phyloP scores from a whole-genome alignment of 345 rosid species.

The Cardiospermum halicacabum region DNA sequence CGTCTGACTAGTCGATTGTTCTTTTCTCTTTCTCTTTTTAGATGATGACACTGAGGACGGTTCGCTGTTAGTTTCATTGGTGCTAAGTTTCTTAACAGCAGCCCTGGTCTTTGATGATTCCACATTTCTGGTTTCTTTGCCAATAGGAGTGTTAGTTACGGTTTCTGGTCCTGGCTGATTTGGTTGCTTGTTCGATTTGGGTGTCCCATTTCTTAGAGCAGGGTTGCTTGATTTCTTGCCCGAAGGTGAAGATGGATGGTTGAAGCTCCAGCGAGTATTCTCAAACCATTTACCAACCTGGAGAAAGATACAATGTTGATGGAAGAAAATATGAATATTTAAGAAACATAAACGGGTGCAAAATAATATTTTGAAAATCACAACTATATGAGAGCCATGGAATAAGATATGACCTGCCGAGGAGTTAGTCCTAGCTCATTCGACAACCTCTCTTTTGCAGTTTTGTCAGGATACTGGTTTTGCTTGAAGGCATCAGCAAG shows the following conservation, averaged over 20 bases:
- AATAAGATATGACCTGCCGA: constrained; percentile 47
- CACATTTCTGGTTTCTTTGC: constrained; percentile 11
- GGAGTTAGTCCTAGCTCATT: constrained; percentile 55
- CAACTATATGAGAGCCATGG: neutral
- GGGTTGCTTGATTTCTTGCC: constrained; percentile 15
- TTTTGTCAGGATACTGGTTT: constrained; percentile 67
- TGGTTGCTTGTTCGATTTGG: constrained; percentile 7
- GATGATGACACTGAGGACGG: neutral
- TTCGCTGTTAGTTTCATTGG: neutral
- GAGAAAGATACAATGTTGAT: neutral
- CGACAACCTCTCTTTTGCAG: constrained; percentile 53
- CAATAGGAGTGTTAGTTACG: neutral
- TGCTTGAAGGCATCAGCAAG: constrained; percentile 48
- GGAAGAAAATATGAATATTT: neutral
- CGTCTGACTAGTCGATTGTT: neutral
- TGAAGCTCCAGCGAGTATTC: constrained; percentile 67
- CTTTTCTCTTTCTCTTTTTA: constrained; percentile 16
- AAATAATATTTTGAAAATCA: neutral
- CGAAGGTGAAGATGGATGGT: constrained; percentile 31
- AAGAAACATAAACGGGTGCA: neutral
- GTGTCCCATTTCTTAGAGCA: constrained; percentile 23
- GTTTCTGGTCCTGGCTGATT: too few species aligned
- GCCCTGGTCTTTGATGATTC: constrained; percentile 10
- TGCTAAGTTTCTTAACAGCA: neutral
- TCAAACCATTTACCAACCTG: constrained; percentile 88